Conservation (phyloP, 2,329 filamentous ascomycete species). For the Aspergillus amoenus region DNA sequence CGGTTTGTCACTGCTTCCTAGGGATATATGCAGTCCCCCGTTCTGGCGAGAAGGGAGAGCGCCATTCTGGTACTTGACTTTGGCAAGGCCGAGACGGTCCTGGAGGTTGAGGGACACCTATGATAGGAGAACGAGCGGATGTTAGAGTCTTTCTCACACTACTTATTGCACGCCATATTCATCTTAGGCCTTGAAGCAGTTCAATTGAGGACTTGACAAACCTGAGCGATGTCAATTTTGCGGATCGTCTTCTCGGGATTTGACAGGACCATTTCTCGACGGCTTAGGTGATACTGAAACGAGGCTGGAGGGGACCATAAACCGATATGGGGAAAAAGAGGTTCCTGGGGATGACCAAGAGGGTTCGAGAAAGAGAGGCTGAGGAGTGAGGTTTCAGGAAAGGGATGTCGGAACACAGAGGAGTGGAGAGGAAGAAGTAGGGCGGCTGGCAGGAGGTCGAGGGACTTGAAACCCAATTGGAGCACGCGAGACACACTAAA, state of each 20-base stretch:
- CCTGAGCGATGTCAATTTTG: conserved; percentile 44
- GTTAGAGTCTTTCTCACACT: conserved; percentile 18
- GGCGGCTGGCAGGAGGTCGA: conserved; percentile 15
- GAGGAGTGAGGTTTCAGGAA: not conserved
- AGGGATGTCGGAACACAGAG: not conserved
- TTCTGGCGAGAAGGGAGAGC: conserved; percentile 86
- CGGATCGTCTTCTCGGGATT: conserved; percentile 40
- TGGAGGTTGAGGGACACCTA: conserved; percentile 93
- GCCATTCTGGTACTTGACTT: conserved; percentile 95
- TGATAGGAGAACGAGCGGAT: conserved; percentile 13
- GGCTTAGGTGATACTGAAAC: conserved; percentile 18
- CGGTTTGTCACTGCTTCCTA: conserved; percentile 64
- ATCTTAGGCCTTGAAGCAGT: not conserved
- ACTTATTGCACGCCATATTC: not conserved
- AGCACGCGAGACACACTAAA: conserved; percentile 12
- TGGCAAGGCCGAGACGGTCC: conserved; percentile 89
- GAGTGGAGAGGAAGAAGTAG: conserved; percentile 9
- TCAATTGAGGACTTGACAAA: conserved; percentile 21
- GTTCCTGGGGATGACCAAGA: not conserved
- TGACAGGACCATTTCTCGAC: conserved; percentile 31
- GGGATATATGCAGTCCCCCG: conserved; percentile 67
- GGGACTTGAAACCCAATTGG: conserved; percentile 16
- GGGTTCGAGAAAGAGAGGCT: not conserved
- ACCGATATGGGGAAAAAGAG: conserved; percentile 1
- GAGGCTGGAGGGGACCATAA: conserved; percentile 13